A percentile compares a stretch with the other conserved stretches of the same genome.
Conservation (phyloP, 371 early-diverging fungal species). For the Actinomortierella wolfii region DNA sequence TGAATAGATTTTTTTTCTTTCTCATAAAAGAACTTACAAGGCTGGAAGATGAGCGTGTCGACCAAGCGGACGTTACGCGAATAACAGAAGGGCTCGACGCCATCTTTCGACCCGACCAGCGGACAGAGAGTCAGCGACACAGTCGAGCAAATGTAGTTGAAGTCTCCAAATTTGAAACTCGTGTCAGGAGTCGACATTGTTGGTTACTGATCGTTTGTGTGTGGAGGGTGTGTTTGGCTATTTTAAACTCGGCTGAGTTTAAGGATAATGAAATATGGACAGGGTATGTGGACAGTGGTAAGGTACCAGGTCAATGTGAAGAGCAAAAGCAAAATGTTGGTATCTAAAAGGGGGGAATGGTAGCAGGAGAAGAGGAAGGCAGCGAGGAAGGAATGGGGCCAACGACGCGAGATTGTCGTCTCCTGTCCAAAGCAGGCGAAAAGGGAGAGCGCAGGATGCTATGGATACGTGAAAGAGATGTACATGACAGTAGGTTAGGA, state of each 20-base stretch:
- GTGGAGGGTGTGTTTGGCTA: background rate
- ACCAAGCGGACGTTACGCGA: slow-evolving; percentile 88
- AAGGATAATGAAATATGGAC: background rate
- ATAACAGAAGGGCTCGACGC: slow-evolving; percentile 91
- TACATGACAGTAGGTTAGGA: background rate
- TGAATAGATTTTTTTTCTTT: no score
- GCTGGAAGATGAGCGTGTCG: slow-evolving; percentile 87
- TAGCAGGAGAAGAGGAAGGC: background rate
- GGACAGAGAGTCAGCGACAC: slow-evolving; percentile 90
- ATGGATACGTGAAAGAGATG: background rate
- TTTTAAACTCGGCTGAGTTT: background rate
- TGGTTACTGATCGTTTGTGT: background rate
- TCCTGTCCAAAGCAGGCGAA: background rate
- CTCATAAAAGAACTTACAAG: slow-evolving; percentile 57
- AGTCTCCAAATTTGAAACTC: slow-evolving; percentile 80
- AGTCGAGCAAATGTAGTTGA: slow-evolving; percentile 82
- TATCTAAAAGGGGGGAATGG: background rate
- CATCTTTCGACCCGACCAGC: slow-evolving; percentile 73
- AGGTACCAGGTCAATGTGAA: background rate
- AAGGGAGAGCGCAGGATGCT: no score
- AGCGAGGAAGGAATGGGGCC: background rate
- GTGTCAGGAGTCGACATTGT: slow-evolving; percentile 26
- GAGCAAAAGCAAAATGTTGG: no score
- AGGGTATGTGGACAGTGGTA: background rate
- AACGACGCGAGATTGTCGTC: background rate